phyloP scores from a whole-genome alignment of 352 stramenopile species.

The Globisporangium sylvaticum region DNA sequence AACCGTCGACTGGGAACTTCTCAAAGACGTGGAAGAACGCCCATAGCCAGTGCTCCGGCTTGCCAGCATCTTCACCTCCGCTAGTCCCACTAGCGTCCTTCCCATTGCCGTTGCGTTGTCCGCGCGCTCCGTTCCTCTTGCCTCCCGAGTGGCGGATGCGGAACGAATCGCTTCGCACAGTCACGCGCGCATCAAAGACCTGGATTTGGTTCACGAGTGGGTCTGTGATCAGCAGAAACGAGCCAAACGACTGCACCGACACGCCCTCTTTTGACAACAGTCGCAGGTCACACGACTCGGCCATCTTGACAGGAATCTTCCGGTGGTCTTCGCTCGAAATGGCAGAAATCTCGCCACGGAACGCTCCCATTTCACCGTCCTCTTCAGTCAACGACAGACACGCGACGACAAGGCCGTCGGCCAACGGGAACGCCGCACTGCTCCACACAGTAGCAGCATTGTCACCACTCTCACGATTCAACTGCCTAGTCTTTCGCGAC shows the following conservation, averaged over 20 bases:
- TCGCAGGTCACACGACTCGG: background rate
- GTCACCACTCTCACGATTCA: background rate
- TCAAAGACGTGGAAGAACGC: conserved; percentile 48
- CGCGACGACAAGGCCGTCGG: conserved; percentile 32
- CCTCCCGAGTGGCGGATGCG: conserved; percentile 32
- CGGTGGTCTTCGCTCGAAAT: conserved; percentile 35
- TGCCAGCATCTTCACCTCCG: conserved; percentile 3
- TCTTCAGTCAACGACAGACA: conserved; percentile 10
- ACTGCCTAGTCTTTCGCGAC: conserved; percentile 23
- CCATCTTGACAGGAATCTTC: conserved; percentile 24
- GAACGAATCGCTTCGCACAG: conserved; percentile 52
- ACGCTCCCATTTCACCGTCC: background rate
- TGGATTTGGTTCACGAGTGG: conserved; percentile 11
- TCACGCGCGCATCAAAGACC: conserved; percentile 24
- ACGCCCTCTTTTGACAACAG: conserved; percentile 10
- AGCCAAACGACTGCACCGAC: conserved; percentile 22
- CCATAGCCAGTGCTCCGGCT: conserved; percentile 24
- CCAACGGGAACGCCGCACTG: conserved; percentile 20
- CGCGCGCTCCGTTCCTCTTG: background rate
- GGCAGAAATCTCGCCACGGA: conserved; percentile 19
- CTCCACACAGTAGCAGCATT: background rate
- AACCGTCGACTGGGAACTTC: conserved; percentile 44
- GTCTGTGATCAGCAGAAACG: conserved; percentile 31
- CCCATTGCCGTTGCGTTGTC: conserved; percentile 15
- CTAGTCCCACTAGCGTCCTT: background rate